These are phyloP conservation scores for Hypoxylon rickii DNA, from an alignment of 495 filamentous ascomycete genomes.

Conservation along the genomic window DNA sequence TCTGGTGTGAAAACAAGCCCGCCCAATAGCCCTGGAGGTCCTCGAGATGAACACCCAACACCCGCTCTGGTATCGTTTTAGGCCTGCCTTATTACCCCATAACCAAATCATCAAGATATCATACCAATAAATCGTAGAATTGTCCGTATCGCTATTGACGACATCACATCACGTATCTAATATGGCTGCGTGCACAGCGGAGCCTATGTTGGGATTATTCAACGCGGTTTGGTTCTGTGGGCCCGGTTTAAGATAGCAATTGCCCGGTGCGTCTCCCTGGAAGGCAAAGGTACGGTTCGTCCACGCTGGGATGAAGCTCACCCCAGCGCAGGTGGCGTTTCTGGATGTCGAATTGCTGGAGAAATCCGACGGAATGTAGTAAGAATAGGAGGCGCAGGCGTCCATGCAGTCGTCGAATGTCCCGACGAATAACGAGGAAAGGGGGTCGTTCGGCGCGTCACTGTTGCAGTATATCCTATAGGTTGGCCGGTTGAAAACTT, in stretches of 20 bases:
- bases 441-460: constrained; percentile 38
- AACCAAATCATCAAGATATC: constrained; percentile 8
- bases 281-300: constrained; percentile 40
- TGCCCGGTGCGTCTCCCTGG: constrained; percentile 42
- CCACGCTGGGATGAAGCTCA: constrained; percentile 53
- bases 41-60: constrained; percentile 19
- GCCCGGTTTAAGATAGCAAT: constrained; percentile 53
- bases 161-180: constrained; percentile 3
- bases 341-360: constrained; percentile 16
- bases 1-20: constrained; percentile 3
- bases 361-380: constrained; percentile 38
- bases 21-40: not conserved
- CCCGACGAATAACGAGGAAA: constrained; percentile 45
- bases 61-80: constrained; percentile 29
- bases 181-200: constrained; percentile 36
- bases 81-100: constrained; percentile 1
- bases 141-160: not conserved
- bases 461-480: constrained; percentile 49
- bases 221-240: constrained; percentile 42
- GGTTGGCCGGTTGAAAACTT: constrained; percentile 40
- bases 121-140: constrained; percentile 15
- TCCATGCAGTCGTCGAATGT: constrained; percentile 53
- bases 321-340: constrained; percentile 45
- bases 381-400: constrained; percentile 49
- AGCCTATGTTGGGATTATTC: constrained; percentile 27